A percentile compares a stretch with the other conserved stretches of the same genome.
Evolutionary conservation across 2,329 filamentous ascomycete genomes (phyloP).

Genomic region (Aureobasidium zeae): DNA sequence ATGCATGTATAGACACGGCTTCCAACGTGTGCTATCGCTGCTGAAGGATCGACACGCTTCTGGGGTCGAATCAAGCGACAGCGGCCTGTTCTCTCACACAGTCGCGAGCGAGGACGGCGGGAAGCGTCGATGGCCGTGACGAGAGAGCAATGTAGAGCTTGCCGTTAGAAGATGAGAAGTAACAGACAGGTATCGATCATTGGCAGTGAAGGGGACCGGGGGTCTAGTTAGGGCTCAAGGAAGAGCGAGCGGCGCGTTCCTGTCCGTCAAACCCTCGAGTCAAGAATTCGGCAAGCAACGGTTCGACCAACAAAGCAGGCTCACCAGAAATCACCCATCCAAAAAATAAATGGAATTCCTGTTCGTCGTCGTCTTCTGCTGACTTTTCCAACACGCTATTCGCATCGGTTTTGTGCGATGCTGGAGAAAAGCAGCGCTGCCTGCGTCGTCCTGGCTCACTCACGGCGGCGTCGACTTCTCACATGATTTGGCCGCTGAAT

Average conservation of each 20-base stretch:
- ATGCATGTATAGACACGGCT: constrained; percentile 9
- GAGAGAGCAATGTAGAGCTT: background rate
- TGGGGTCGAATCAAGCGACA: background rate
- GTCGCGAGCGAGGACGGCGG: constrained; percentile 5
- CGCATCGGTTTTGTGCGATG: background rate
- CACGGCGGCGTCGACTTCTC: too few relatives aligned
- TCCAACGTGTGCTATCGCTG: background rate
- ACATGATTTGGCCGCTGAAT: constrained; percentile 12
- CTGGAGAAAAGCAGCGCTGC: background rate
- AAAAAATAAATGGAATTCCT: too few relatives aligned
- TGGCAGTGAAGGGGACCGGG: constrained; percentile 4
- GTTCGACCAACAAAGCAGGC: background rate
- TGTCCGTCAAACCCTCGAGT: constrained; percentile 1
- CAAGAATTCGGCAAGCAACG: background rate
- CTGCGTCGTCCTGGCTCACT: too few relatives aligned
- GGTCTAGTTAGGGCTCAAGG: constrained; percentile 2
- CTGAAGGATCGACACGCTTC: background rate
- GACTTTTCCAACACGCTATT: background rate
- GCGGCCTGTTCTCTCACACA: constrained; percentile 5
- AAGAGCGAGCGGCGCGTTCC: constrained; percentile 9
- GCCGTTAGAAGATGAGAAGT: background rate
- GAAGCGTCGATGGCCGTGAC: background rate
- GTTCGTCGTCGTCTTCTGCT: background rate
- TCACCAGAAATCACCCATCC: background rate
- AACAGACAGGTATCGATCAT: constrained; percentile 3